Evolutionary conservation across 345 rosid genomes (phyloP).

Genomic region (Rhizophora apiculata): DNA sequence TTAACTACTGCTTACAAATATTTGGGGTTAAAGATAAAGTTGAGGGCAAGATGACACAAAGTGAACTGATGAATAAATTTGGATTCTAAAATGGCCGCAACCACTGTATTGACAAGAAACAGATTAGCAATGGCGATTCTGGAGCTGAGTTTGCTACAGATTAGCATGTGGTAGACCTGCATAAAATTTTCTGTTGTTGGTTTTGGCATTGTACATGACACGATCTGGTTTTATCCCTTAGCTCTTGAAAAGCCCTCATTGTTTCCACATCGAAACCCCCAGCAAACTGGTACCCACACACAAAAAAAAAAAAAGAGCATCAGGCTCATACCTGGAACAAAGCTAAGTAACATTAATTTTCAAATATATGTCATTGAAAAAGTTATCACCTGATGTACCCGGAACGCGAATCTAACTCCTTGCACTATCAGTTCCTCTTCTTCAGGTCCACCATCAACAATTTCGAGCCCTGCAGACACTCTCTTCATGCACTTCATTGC

Average conservation of each 20-base stretch:
- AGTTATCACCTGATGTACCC: constrained; percentile 84
- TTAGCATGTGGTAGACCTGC: constrained; percentile 54
- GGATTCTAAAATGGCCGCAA: constrained; percentile 9
- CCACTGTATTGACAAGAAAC: constrained; percentile 13
- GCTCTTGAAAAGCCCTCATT: constrained; percentile 91
- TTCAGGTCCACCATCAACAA: constrained; percentile 59
- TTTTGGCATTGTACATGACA: constrained; percentile 71
- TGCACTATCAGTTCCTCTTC: constrained; percentile 95
- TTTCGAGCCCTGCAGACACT: constrained; percentile 83
- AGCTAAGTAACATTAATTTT: not conserved
- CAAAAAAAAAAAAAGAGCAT: not conserved
- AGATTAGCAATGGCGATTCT: constrained; percentile 4
- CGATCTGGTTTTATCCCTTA: constrained; percentile 84
- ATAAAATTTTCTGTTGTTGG: constrained; percentile 60
- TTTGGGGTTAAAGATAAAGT: not conserved
- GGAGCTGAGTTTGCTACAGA: constrained; percentile 51
- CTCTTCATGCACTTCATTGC: constrained; percentile 97
- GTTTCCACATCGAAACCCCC: constrained; percentile 96
- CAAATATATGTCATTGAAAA: too few relatives aligned
- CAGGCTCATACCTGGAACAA: not conserved
- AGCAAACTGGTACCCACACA: constrained; percentile 50
- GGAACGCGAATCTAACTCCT: constrained; percentile 92
- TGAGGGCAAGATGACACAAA: not conserved
- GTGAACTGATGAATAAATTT: constrained; percentile 5
- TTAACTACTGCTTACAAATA: too few relatives aligned